Conservation (phyloP, 2,329 filamentous ascomycete genomes). For the Beauveria varroae region DNA sequence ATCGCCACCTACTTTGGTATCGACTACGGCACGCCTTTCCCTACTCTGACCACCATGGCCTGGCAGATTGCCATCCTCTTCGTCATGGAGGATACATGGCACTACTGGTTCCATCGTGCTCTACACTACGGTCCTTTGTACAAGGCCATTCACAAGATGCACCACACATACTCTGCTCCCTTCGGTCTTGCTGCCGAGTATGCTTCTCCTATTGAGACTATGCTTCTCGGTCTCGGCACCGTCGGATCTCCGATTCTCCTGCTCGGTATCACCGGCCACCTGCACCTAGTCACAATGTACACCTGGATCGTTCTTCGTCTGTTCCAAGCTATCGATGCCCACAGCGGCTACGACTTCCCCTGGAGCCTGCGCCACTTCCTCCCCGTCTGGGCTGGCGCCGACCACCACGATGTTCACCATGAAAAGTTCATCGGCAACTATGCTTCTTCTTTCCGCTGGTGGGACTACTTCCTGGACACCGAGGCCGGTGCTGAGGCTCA, state of each 20-base stretch:
- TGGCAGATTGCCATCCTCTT: slow-evolving; percentile 93
- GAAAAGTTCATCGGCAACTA: slow-evolving; percentile 99
- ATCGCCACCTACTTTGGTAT: slow-evolving; percentile 90
- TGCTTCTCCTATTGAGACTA: slow-evolving; percentile 93
- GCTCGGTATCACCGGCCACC: slow-evolving; percentile 73
- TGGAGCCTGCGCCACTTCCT: slow-evolving; percentile 94
- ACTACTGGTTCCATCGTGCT: slow-evolving; percentile 91
- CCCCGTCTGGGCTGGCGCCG: slow-evolving; percentile 94
- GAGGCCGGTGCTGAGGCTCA: slow-evolving; percentile 84
- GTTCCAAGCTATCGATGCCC: slow-evolving; percentile 95
- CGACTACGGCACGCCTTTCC: slow-evolving; percentile 83
- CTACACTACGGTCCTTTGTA: slow-evolving; percentile 95
- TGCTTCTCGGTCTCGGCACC: slow-evolving; percentile 84
- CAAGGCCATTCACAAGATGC: slow-evolving; percentile 96
- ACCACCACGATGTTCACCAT: slow-evolving; percentile 95
- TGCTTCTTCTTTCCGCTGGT: slow-evolving; percentile 96
- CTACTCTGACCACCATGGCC: slow-evolving; percentile 74
- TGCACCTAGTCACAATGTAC: slow-evolving; percentile 98
- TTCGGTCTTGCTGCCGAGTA: slow-evolving; percentile 97
- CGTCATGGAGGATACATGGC: slow-evolving; percentile 92
- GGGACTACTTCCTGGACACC: slow-evolving; percentile 91
- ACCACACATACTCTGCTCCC: slow-evolving; percentile 96
- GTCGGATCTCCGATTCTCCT: slow-evolving; percentile 77
- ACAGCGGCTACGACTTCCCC: slow-evolving; percentile 97
- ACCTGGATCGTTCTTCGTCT: slow-evolving; percentile 87